A percentile compares a stretch with the other conserved stretches of the same genome.
Conservation (phyloP, 768 basidiomycete genomes). For the Infundibulicybe gibba region DNA sequence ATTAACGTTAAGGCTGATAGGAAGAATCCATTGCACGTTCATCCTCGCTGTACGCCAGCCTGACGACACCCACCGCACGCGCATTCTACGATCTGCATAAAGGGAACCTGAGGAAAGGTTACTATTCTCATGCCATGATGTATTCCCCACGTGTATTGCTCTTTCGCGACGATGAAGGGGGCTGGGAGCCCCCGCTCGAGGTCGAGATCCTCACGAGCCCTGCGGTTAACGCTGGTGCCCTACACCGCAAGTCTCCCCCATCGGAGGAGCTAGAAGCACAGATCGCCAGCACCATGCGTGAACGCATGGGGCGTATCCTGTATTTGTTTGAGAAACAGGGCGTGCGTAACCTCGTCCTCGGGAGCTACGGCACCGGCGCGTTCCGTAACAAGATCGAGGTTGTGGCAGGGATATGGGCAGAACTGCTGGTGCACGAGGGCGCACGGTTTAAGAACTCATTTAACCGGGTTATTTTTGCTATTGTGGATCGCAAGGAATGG, state of each 20-base stretch:
- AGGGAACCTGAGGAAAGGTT: slow-evolving; percentile 43
- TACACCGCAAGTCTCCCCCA: slow-evolving; percentile 27
- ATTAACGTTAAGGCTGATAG: background rate
- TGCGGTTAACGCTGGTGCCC: slow-evolving; percentile 66
- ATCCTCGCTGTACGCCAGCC: slow-evolving; percentile 64
- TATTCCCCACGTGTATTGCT: slow-evolving; percentile 63
- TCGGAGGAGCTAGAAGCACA: slow-evolving; percentile 20
- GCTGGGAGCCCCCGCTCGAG: slow-evolving; percentile 50
- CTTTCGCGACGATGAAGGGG: slow-evolving; percentile 61
- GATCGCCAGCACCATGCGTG: slow-evolving; percentile 59
- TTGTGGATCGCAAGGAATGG: slow-evolving; percentile 19
- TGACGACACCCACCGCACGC: slow-evolving; percentile 49
- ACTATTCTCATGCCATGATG: slow-evolving; percentile 76
- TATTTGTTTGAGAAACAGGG: slow-evolving; percentile 62
- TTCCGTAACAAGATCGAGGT: slow-evolving; percentile 61
- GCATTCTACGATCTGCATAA: slow-evolving; percentile 64
- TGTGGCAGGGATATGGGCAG: slow-evolving; percentile 64
- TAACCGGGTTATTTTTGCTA: slow-evolving; percentile 63
- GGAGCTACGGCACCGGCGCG: slow-evolving; percentile 77
- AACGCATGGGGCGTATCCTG: slow-evolving; percentile 68
- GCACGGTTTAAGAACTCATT: slow-evolving; percentile 58
- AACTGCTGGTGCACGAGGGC: slow-evolving; percentile 44
- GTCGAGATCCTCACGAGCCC: slow-evolving; percentile 69
- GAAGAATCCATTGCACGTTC: slow-evolving; percentile 80
- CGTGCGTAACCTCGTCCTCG: slow-evolving; percentile 58